These are phyloP conservation scores for Solanum boliviense DNA, from an alignment of 257 asterid genomes.

Conservation along the genomic window DNA sequence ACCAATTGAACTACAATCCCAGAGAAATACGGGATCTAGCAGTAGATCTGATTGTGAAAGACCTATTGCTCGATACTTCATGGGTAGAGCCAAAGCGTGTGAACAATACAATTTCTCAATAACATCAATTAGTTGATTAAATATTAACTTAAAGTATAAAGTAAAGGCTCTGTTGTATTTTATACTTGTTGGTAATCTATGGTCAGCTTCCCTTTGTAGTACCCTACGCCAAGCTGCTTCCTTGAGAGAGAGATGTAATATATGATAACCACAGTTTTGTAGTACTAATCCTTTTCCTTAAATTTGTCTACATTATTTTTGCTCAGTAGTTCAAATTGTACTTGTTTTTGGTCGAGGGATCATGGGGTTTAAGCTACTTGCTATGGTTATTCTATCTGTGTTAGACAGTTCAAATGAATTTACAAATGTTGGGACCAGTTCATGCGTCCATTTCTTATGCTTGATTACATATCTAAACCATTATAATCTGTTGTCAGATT, in stretches of 20 bases:
- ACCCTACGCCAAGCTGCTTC: not conserved
- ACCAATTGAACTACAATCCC: too few relatives aligned
- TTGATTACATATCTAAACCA: not conserved
- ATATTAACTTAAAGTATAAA: too few relatives aligned
- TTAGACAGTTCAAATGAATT: not conserved
- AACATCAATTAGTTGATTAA: too few relatives aligned
- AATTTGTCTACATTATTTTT: not conserved
- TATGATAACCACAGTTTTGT: not conserved
- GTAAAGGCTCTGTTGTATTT: too few relatives aligned
- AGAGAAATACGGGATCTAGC: too few relatives aligned
- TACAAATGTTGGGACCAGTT: not conserved
- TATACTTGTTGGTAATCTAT: too few relatives aligned
- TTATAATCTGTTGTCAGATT: not conserved
- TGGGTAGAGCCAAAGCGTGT: too few relatives aligned
- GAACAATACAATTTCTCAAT: too few relatives aligned
- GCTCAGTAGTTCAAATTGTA: not conserved
- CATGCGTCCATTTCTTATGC: not conserved
- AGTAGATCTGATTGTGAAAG: too few relatives aligned
- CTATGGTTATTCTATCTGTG: not conserved
- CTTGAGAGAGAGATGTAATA: not conserved
- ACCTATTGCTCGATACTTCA: too few relatives aligned
- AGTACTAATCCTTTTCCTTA: not conserved
- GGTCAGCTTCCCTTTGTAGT: too few relatives aligned
- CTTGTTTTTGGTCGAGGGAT: not conserved
- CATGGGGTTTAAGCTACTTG: not conserved